These are phyloP conservation scores for Fusarium sp. DNA, from an alignment of 2,329 filamentous ascomycete genomes.

Conservation along the genomic window DNA sequence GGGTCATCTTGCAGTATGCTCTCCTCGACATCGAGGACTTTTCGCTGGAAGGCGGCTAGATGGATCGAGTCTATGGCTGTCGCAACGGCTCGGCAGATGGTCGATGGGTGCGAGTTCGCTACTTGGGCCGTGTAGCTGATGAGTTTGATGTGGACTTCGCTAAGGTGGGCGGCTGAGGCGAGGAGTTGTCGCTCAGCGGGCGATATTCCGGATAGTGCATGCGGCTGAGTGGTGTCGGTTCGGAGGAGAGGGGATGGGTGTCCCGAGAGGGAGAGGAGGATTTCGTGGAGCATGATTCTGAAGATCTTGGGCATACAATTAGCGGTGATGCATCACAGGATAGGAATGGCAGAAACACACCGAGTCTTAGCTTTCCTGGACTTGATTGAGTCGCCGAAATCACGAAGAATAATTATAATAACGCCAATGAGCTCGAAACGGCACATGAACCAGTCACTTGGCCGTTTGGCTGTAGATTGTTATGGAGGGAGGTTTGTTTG, in stretches of 20 bases:
- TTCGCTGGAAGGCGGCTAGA: constrained; percentile 82
- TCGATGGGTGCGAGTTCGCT: constrained; percentile 77
- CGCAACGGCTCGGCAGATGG: constrained; percentile 88
- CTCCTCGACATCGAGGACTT: constrained; percentile 85
- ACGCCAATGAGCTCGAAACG: constrained; percentile 64
- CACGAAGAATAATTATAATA: constrained; percentile 60
- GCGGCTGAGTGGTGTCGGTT: constrained; percentile 59
- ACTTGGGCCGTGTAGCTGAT: constrained; percentile 74
- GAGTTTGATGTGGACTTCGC: constrained; percentile 79
- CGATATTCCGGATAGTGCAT: constrained; percentile 66
- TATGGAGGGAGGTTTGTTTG: neutral
- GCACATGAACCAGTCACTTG: constrained; percentile 56
- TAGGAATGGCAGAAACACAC: constrained; percentile 22
- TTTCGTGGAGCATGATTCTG: constrained; percentile 89
- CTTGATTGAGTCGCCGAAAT: constrained; percentile 55
- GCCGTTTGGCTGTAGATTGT: neutral
- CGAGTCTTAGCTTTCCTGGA: constrained; percentile 48
- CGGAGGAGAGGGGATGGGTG: constrained; percentile 90
- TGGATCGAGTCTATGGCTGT: constrained; percentile 80
- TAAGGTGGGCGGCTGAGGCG: constrained; percentile 78
- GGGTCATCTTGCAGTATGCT: constrained; percentile 81
- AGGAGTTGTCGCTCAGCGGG: constrained; percentile 87
- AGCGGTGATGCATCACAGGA: constrained; percentile 16
- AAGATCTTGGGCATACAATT: constrained; percentile 24
- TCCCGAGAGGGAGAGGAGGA: constrained; percentile 94